Conservation (phyloP, 345 rosid species). For the Erysimum cheiranthoides region DNA sequence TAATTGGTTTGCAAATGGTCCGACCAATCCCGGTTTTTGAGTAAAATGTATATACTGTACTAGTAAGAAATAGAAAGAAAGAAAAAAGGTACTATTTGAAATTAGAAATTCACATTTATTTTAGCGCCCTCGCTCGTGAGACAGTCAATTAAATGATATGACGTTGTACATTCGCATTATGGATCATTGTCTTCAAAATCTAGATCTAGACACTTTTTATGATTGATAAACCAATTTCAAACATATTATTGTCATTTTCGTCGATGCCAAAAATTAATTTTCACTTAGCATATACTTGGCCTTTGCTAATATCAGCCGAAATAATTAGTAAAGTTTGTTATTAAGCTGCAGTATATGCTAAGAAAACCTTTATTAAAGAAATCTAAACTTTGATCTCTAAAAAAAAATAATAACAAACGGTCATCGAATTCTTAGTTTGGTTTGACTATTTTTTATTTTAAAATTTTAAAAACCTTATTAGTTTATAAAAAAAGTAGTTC, state of each 20-base stretch:
- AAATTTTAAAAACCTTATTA: too few species aligned
- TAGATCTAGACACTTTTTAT: background rate
- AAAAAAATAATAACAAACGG: too few species aligned
- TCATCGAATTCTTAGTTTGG: too few species aligned
- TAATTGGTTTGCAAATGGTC: slow-evolving; percentile 38
- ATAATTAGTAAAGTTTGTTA: too few species aligned
- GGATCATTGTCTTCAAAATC: slow-evolving; percentile 4
- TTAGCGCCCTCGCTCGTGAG: slow-evolving; percentile 40
- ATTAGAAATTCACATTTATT: slow-evolving; percentile 38
- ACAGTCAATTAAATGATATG: slow-evolving; percentile 41
- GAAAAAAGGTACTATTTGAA: slow-evolving; percentile 2
- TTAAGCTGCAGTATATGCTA: too few species aligned
- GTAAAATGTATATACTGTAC: slow-evolving; percentile 6
- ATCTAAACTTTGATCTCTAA: too few species aligned
- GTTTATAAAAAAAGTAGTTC: too few species aligned
- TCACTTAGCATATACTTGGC: background rate
- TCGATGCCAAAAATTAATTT: background rate
- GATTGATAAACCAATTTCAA: slow-evolving; percentile 8
- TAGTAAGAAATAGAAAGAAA: background rate
- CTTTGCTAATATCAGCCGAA: slow-evolving; percentile 1
- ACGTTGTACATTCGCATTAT: slow-evolving; percentile 30
- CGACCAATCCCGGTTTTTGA: slow-evolving; percentile 44
- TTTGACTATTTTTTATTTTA: too few species aligned
- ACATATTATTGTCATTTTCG: background rate
- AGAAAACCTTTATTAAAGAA: too few species aligned